Conservation (phyloP, 371 early-diverging fungal genomes). For the Choanephora cucurbitarum region DNA sequence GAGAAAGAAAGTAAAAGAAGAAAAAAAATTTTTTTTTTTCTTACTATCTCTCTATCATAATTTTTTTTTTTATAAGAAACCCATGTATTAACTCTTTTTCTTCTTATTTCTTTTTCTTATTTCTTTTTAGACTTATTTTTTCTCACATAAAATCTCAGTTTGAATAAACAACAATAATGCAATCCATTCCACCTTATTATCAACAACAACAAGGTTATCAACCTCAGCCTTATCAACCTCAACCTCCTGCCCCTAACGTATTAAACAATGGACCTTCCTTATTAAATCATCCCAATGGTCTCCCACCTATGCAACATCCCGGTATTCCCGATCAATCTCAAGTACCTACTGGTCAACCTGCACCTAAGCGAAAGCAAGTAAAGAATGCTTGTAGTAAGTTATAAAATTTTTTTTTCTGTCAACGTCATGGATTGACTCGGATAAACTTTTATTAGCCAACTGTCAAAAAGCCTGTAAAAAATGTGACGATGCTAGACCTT, state of each 20-base stretch:
- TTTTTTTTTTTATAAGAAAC: conserved; percentile 2
- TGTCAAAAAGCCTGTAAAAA: conserved; percentile 95
- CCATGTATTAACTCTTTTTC: conserved; percentile 2
- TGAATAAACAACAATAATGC: conserved; percentile 25
- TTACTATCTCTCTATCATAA: background rate
- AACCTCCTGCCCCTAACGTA: conserved; percentile 12
- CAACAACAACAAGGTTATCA: conserved; percentile 39
- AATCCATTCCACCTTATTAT: conserved; percentile 37
- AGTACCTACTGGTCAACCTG: conserved; percentile 16
- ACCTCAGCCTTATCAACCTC: conserved; percentile 32
- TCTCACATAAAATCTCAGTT: conserved; percentile 10
- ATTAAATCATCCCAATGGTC: conserved; percentile 29
- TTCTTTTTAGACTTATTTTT: conserved; percentile 10
- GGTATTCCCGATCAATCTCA: conserved; percentile 25
- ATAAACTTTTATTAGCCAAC: conserved; percentile 55
- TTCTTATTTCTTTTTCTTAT: conserved; percentile 7
- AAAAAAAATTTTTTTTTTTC: too few species aligned
- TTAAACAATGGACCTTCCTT: conserved; percentile 25
- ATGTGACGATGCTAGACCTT: conserved; percentile 89
- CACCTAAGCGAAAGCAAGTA: conserved; percentile 48
- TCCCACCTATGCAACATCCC: conserved; percentile 40
- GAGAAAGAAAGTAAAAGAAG: conserved; percentile 3
- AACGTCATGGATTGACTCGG: background rate
- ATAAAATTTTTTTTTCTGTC: background rate
- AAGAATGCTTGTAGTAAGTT: conserved; percentile 55